phyloP scores from a whole-genome alignment of 148 eudicot genomes.

The Rhododendron kiyosumense region DNA sequence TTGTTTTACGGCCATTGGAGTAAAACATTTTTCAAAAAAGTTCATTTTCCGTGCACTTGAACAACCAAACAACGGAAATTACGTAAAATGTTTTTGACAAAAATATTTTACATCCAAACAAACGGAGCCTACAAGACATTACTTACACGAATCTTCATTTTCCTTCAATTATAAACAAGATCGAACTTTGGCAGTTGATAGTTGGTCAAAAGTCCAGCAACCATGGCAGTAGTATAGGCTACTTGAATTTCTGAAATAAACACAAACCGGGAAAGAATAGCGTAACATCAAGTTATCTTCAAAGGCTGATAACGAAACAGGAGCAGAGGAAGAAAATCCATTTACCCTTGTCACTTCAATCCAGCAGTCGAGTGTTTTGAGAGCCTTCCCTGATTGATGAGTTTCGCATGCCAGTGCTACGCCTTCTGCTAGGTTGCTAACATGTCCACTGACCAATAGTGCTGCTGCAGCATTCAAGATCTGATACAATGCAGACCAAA shows the following conservation, averaged over 20 bases:
- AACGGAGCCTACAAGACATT: neutral
- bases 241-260: neutral
- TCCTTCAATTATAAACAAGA: neutral
- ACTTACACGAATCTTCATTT: neutral
- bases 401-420: conserved; percentile 65
- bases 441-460: conserved; percentile 64
- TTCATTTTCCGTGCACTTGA: too few relatives aligned
- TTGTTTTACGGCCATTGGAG: too few relatives aligned
- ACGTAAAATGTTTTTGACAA: too few relatives aligned
- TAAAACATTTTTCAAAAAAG: too few relatives aligned
- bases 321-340: neutral
- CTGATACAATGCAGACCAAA: conserved; percentile 24
- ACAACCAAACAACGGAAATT: too few relatives aligned
- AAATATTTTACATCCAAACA: too few relatives aligned
- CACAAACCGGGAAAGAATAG: neutral
- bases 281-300: neutral
- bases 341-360: conserved; percentile 55
- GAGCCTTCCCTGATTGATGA: conserved; percentile 65
- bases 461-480: conserved; percentile 86
- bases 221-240: neutral
- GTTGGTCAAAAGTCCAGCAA: neutral
- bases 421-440: conserved; percentile 55
- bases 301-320: neutral
- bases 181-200: neutral
- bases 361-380: conserved; percentile 54